Base-by-base conservation (phyloP, 306 rosid species). In the Quercus rubra region DNA sequence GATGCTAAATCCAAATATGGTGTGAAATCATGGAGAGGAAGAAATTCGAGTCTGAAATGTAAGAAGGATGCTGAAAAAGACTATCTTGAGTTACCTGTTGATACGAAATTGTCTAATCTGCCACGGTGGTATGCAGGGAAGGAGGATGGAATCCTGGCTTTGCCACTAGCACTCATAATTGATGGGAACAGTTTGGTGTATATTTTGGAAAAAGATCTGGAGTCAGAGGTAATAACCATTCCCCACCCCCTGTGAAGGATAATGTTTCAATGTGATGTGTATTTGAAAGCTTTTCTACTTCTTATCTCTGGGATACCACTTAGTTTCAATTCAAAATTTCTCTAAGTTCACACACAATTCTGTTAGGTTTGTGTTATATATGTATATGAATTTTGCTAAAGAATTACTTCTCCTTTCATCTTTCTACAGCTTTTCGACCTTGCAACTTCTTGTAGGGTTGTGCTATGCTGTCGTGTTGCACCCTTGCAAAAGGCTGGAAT, bases 401-500 rank as follows among this genome's bases (percentile, higher is more conserved):
- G 71, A 55, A 80, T 82, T 51, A 78, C 80, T 63, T 59, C 55
- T 74, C 74, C 75, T 61, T 55, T 78, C 71, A 70, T 69, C 46
- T 79, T 77, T 82, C 79, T 74, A 76, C 97, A 96, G 99, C 98
- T 96, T 75, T 96, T 91, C 77, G 92, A 91, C 85, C 91, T 96
- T 76, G 97, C 99, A 70, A 96, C 78, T 77, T 89, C 92, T 58
- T 96, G 99, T 84, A 79, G 82, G 73, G 99, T 91, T 61, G 99
- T 96, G 76, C 86, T 96, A 63, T 96, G 99, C 84, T 96, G 99
- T 74, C 99, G 99, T 79, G 99, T 96, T 75, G 99, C 99, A 38
- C 99, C 99, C 35, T 81, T 96, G 87, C 99, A 96, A 76, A 96
- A 96, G 86, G 99, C 99, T 75, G 99, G 99, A 83, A 88, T 96